Conservation (phyloP, 805 yeast species). For the Zygosaccharomyces lentus region DNA sequence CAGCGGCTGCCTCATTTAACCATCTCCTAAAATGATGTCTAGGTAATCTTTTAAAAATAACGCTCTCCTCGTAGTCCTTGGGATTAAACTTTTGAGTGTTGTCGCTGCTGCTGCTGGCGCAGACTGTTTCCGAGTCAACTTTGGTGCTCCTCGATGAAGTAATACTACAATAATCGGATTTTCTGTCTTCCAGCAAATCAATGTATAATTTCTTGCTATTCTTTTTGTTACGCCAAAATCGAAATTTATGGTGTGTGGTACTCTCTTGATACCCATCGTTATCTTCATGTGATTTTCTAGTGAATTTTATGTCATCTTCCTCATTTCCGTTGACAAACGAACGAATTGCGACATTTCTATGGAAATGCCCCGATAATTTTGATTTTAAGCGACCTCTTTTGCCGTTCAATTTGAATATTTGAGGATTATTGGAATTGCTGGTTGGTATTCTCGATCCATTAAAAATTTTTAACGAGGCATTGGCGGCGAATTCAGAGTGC, state of each 20-base stretch:
- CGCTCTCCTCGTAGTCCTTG: conserved; percentile 1
- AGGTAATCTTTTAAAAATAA: conserved; percentile 1
- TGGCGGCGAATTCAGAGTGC: not conserved
- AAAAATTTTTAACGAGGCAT: not conserved
- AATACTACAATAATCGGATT: not conserved
- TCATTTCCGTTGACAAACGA: not conserved
- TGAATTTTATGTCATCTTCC: not conserved
- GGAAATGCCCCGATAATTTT: not conserved
- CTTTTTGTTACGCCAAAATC: conserved; percentile 3
- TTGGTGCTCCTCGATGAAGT: conserved; percentile 2
- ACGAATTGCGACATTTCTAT: not conserved
- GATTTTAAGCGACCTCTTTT: not conserved
- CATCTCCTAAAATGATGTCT: conserved; percentile 8
- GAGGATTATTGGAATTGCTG: not conserved
- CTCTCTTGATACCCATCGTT: not conserved
- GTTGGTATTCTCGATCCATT: not conserved
- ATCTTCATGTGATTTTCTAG: not conserved
- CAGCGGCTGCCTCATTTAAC: conserved; percentile 6
- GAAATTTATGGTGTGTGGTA: not conserved
- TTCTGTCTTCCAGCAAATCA: not conserved
- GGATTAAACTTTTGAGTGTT: not conserved
- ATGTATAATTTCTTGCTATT: not conserved
- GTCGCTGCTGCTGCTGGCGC: not conserved
- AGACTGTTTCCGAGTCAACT: not conserved
- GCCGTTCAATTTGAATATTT: not conserved